Evolutionary conservation across 2,329 filamentous ascomycete species (phyloP).

Genomic region (Delphinella strobiligena): DNA sequence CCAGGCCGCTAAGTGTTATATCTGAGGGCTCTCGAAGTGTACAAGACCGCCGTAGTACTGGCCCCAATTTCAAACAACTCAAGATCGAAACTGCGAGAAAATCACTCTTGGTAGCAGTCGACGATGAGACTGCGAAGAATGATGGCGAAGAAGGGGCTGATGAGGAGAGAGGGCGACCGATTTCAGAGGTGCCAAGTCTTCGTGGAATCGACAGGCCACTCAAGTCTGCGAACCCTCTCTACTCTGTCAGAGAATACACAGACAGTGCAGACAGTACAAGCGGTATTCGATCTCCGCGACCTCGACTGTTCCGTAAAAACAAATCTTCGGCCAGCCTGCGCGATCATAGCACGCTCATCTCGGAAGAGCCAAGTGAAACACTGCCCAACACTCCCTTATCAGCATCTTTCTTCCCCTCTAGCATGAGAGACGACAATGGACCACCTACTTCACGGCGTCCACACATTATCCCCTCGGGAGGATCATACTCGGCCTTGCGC

Average conservation of each 20-base stretch:
- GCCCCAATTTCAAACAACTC: constrained; percentile 66
- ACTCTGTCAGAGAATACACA: too few species aligned
- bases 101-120: constrained; percentile 10
- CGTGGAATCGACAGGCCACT: too few species aligned
- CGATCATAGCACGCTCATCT: constrained; percentile 50
- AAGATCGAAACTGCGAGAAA: constrained; percentile 67
- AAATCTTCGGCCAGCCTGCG: constrained; percentile 52
- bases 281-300: constrained; percentile 10
- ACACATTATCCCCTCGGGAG: constrained; percentile 4
- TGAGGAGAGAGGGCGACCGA: constrained; percentile 1
- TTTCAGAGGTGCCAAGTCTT: constrained; percentile 9
- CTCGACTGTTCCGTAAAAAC: constrained; percentile 32
- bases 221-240: too few species aligned
- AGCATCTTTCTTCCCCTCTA: constrained; percentile 6
- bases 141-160: not conserved
- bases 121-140: constrained; percentile 2
- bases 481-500: not conserved
- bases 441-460: constrained; percentile 1
- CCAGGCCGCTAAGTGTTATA: not conserved
- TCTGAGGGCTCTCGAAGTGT: constrained; percentile 13
- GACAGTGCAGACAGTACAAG: constrained; percentile 5
- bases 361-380: constrained; percentile 7
- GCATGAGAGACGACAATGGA: too few species aligned
- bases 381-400: constrained; percentile 10
- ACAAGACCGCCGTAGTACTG: constrained; percentile 64